Evolutionary conservation across 345 rosid genomes (phyloP).

Genomic region (Linum trigynum): DNA sequence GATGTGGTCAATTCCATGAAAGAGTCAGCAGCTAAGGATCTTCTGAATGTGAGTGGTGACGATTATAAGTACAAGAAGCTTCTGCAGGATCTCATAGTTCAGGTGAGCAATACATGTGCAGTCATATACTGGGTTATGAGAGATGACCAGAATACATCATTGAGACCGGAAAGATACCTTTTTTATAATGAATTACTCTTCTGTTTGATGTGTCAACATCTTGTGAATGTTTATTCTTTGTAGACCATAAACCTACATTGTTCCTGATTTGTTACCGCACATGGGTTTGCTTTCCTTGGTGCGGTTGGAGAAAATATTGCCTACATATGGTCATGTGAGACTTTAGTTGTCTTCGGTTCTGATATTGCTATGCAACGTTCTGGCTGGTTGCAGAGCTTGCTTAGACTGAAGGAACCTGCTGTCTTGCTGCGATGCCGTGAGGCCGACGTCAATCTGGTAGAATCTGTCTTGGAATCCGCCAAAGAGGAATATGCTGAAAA

Average conservation of each 20-base stretch:
- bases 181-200: background rate
- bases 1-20: conserved; percentile 84
- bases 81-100: conserved; percentile 77
- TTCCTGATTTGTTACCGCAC: background rate
- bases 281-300: background rate
- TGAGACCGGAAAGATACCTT: too few relatives aligned
- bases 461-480: conserved; percentile 60
- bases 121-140: background rate
- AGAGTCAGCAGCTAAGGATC: conserved; percentile 66
- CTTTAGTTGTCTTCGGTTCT: background rate
- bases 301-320: background rate
- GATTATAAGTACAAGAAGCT: conserved; percentile 52
- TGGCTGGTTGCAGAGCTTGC: conserved; percentile 53
- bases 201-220: background rate
- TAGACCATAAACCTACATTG: background rate
- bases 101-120: conserved; percentile 33
- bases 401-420: conserved; percentile 89
- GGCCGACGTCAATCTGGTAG: conserved; percentile 63
- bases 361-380: background rate
- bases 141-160: too few relatives aligned
- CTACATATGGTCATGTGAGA: background rate
- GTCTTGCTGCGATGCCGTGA: conserved; percentile 80
- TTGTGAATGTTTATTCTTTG: background rate
- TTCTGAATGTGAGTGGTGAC: conserved; percentile 56
- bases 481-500: conserved; percentile 66